Conservation (phyloP, 148 eudicot genomes). For the Nepenthes gracilis region DNA sequence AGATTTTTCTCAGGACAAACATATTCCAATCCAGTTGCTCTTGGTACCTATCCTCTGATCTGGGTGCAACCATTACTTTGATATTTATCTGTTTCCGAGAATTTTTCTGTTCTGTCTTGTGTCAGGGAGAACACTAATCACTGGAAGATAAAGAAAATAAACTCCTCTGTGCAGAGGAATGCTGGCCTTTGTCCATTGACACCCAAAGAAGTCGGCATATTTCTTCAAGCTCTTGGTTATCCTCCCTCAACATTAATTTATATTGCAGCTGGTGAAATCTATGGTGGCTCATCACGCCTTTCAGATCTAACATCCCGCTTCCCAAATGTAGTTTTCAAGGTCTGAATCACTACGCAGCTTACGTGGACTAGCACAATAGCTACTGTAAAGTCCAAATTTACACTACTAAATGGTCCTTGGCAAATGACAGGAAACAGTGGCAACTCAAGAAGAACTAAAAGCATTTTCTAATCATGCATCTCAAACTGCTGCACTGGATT, state of each 20-base stretch:
- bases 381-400: not conserved
- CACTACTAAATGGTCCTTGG: slow-evolving; percentile 6
- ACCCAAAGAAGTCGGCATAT: slow-evolving; percentile 81
- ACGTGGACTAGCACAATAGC: not conserved
- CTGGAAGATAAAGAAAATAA: slow-evolving; percentile 81
- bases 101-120: slow-evolving; percentile 3
- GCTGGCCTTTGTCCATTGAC: slow-evolving; percentile 81
- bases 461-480: slow-evolving; percentile 60
- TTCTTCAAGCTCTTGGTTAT: slow-evolving; percentile 80
- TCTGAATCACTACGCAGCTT: slow-evolving; percentile 14
- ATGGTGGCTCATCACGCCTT: slow-evolving; percentile 64
- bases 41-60: too few species aligned
- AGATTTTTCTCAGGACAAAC: too few species aligned
- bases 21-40: too few species aligned
- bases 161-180: slow-evolving; percentile 70
- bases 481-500: slow-evolving; percentile 90
- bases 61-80: too few species aligned
- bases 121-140: slow-evolving; percentile 75
- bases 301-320: slow-evolving; percentile 66
- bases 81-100: not conserved
- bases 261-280: slow-evolving; percentile 93
- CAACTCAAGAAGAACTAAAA: slow-evolving; percentile 51
- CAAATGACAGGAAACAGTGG: slow-evolving; percentile 65
- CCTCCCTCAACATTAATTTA: slow-evolving; percentile 65
- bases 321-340: slow-evolving; percentile 82